Evolutionary conservation across 805 yeast genomes (phyloP), one percentile per base, ranked within the genome.

Genomic region (Kazachstania bromeliacearum): DNA sequence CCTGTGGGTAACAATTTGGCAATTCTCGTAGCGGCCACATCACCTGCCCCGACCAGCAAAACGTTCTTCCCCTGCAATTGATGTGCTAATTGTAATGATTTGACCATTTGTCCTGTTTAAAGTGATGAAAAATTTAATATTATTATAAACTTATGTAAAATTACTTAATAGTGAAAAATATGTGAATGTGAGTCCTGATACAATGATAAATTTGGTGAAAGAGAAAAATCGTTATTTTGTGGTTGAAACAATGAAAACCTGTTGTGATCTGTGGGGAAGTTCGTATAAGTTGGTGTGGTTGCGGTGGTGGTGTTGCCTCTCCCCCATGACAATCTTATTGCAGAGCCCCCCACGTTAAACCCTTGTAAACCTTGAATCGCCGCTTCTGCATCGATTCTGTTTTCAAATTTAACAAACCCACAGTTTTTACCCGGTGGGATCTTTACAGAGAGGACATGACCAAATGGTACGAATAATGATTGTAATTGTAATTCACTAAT

Each of bases 291-390:
- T 8, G 25, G 8, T 22, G 25, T 12, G 25, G 25, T 22, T 22
- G 25, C 25, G 12, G 12, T 22, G 8, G 25, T 22, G 25, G 8
- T 22, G 5, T 44, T 33, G 2, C 37, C 18, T 48, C 82, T 67
- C 32, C 89, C 89, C 92, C 92, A 82, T 34, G 84, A 73, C 34
- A 82, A 60, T 43, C 88, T 62, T 17, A 82, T 76, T 41, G 88
- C 67, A 36, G 77, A 71, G 3, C 87, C 88, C n/a, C 79, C 80
- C 41, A 82, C 74, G 17, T 75, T 65, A 51, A 75, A 81, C 2
- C 94, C 94, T 57, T 82, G 85, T 82, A 82, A 75, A 3, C 79
- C 78, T 28, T 75, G 71, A 37, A 82, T 79, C 5, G 94, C 85
- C 28, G 74, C 77, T 55, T 80, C 85, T 1, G 92, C 92, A 47